Evolutionary conservation across 2,329 filamentous ascomycete species (phyloP).

Genomic region (Ophiognomonia clavigignenti-juglandacearum): DNA sequence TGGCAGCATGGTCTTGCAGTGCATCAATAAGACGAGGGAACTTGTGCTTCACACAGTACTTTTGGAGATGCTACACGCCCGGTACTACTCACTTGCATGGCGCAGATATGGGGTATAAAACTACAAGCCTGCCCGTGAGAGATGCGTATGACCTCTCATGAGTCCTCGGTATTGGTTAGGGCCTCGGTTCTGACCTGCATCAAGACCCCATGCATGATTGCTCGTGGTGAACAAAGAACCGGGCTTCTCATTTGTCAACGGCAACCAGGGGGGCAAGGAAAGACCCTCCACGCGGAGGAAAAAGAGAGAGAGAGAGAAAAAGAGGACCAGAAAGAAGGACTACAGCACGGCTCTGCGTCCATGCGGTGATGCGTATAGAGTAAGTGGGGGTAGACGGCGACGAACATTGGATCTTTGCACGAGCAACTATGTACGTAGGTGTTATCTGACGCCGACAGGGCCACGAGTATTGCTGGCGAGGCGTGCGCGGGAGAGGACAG

Average conservation of each 20-base stretch:
- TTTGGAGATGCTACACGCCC: background rate
- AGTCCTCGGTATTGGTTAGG: slow-evolving; percentile 14
- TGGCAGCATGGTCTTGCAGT: slow-evolving; percentile 3
- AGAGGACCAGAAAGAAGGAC: background rate
- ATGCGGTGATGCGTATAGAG: no score
- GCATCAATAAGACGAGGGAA: background rate
- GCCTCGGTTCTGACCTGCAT: slow-evolving; percentile 6
- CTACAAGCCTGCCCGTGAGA: slow-evolving; percentile 11
- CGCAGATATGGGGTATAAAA: slow-evolving; percentile 9
- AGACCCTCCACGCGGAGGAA: background rate
- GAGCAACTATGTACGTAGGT: slow-evolving; percentile 10
- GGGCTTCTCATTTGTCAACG: slow-evolving; percentile 12
- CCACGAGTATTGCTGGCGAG: slow-evolving; percentile 6
- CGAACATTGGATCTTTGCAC: slow-evolving; percentile 3
- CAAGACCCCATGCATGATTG: slow-evolving; percentile 10
- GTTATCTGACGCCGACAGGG: slow-evolving; percentile 15
- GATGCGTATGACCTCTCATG: slow-evolving; percentile 12
- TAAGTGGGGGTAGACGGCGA: no score
- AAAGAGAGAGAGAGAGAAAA: slow-evolving; percentile 2
- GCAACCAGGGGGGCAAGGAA: slow-evolving; percentile 2
- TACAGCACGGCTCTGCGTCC: no score
- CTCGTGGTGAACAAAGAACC: background rate
- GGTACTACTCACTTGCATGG: background rate
- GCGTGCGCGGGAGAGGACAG: no score
- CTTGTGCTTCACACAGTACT: background rate